Evolutionary conservation across 78 protist genomes (phyloP).

Genomic region (Tieghemostelium lacteum): DNA sequence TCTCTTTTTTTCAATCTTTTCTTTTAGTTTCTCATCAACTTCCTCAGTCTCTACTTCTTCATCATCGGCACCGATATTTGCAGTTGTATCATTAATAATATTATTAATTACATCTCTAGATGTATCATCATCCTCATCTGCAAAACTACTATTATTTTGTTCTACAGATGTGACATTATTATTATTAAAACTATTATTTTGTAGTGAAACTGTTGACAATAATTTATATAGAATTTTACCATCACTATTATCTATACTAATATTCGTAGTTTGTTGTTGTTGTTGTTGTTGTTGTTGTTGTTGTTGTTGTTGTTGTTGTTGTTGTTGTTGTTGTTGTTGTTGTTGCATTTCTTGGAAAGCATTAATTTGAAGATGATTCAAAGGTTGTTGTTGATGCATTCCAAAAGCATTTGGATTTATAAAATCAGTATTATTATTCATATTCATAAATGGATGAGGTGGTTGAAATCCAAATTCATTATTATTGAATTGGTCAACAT

Average conservation of each 20-base stretch:
- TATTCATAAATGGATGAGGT: too few relatives aligned
- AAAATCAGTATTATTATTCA: too few relatives aligned
- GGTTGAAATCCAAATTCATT: too few relatives aligned
- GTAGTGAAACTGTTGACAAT: not conserved
- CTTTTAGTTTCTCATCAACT: slow-evolving; percentile 7
- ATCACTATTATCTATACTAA: not conserved
- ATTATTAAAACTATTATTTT: not conserved
- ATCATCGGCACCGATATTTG: not conserved
- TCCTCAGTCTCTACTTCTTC: slow-evolving; percentile 46
- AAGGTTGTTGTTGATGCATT: too few relatives aligned
- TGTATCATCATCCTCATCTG: not conserved
- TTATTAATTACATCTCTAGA: not conserved
- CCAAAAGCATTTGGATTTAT: too few relatives aligned
- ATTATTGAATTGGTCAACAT: too few relatives aligned
- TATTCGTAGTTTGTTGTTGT: too few relatives aligned
- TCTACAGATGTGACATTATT: not conserved
- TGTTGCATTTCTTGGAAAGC: slow-evolving; percentile 16
- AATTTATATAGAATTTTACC: not conserved
- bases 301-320: not conserved
- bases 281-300: slow-evolving; percentile 7
- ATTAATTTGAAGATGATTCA: too few relatives aligned
- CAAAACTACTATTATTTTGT: not conserved
- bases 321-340: slow-evolving; percentile 35
- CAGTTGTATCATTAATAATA: not conserved
- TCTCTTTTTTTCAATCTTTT: slow-evolving; percentile 52